These are phyloP conservation scores for Vigna hirtella DNA, from an alignment of 306 rosid species.

Conservation along the genomic window DNA sequence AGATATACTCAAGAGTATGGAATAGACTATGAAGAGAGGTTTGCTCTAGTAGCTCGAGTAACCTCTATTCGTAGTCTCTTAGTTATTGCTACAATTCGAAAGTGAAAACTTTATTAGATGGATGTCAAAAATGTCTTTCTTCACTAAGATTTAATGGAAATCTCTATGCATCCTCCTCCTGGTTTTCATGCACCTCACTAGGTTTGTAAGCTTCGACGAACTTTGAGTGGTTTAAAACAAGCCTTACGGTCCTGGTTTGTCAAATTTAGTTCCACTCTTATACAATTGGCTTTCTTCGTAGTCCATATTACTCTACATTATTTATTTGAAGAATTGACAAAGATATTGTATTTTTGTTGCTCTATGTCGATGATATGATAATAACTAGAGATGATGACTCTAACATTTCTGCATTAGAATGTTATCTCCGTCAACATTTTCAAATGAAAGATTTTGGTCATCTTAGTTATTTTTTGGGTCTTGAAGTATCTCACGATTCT, in stretches of 20 bases:
- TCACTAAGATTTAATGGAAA: too few relatives aligned
- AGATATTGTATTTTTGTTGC: background rate
- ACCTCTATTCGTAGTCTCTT: too few relatives aligned
- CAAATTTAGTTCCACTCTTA: background rate
- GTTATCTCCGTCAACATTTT: background rate
- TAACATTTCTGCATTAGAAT: background rate
- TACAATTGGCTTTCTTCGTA: background rate
- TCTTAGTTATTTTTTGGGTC: background rate
- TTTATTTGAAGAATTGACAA: background rate
- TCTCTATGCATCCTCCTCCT: background rate
- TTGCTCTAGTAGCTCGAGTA: too few relatives aligned
- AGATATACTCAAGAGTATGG: too few relatives aligned
- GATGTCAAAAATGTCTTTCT: too few relatives aligned
- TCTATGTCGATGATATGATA: conserved; percentile 22
- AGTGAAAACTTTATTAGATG: too few relatives aligned
- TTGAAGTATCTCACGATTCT: background rate
- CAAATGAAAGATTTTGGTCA: background rate
- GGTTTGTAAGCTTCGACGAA: background rate
- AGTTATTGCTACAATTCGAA: too few relatives aligned
- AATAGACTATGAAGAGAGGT: too few relatives aligned
- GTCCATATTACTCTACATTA: background rate
- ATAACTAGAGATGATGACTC: background rate
- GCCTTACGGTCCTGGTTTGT: background rate
- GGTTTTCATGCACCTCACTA: background rate
- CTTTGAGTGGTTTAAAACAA: background rate